Evolutionary conservation across 352 stramenopile species (phyloP), one percentile per base, ranked within the genome.

Genomic region (Phytophthora boehmeriae): DNA sequence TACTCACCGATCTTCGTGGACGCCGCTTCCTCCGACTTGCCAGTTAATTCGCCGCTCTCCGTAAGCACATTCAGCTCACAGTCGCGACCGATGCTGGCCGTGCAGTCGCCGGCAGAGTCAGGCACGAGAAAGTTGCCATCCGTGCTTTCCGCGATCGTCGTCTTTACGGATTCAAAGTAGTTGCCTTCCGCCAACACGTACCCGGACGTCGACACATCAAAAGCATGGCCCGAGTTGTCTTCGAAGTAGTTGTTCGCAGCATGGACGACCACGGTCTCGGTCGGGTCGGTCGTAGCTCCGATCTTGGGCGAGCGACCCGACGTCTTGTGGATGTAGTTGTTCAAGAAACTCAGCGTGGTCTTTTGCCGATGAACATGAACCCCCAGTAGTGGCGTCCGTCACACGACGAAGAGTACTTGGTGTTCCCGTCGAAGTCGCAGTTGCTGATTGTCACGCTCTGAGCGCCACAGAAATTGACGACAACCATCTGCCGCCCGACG

Each of bases 331-430:
- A 79, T 54, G 56, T 64, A 76, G 66, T 79, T 79, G 22, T 54
- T 54, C 22, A 71, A 5, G 14, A 79, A 38, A 51, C 38, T 74
- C 4, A 79, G 47, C 8, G 59, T 30, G 1, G 63, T 75, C 30
- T 44, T 65, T 58, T 52, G 6, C 59, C 64, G 25, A 59, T 42
- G 22, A 77, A 38, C 27, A 74, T 23, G 55, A 71, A 66, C 1
- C 41, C 58, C 67, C 72, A 85, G 48, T 85, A 85, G 48, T 82
- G 75, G 34, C 46, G 69, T 20, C 73, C 72, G n/a, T 85, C 72
- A 39, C 75, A 85, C 13, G 75, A 68, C 0, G 71, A 41, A n/a
- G 71, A 81, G 38, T 62, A 82, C 22, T 53, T 32, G 11, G 75
- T 81, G 16, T 50, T 46, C 16, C 75, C 75, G 34, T 80, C 71